These are phyloP conservation scores for Pisolithus orientalis DNA, from an alignment of 768 basidiomycete genomes.

Conservation along the genomic window DNA sequence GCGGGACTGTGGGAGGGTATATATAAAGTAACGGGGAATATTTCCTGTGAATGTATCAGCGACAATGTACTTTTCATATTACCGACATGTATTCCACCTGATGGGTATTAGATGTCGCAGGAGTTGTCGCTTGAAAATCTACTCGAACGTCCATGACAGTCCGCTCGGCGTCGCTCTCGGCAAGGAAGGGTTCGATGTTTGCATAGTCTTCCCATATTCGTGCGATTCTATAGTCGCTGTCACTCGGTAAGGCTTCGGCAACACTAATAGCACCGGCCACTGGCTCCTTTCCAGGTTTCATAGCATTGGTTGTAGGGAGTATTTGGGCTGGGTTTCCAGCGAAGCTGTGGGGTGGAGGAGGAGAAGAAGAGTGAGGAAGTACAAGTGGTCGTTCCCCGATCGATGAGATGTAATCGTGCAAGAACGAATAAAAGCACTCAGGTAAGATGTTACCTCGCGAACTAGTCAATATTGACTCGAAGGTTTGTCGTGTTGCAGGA, in stretches of 20 bases:
- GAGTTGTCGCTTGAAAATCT: slow-evolving; percentile 34
- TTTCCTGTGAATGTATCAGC: slow-evolving; percentile 40
- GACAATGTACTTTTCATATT: not conserved
- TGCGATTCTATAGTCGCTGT: slow-evolving; percentile 83
- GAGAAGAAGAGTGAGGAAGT: slow-evolving; percentile 35
- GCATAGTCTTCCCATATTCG: slow-evolving; percentile 85
- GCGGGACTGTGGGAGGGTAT: slow-evolving; percentile 44
- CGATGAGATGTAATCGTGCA: slow-evolving; percentile 83
- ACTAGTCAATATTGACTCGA: slow-evolving; percentile 69
- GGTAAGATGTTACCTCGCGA: slow-evolving; percentile 81
- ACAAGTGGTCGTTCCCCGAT: slow-evolving; percentile 60
- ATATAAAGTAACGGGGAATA: slow-evolving; percentile 71
- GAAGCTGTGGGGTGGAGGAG: slow-evolving; percentile 26
- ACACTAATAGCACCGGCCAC: slow-evolving; percentile 14
- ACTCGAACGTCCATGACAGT: slow-evolving; percentile 49
- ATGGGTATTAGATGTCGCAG: slow-evolving; percentile 48
- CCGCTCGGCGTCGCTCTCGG: slow-evolving; percentile 38
- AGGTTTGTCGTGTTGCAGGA: slow-evolving; percentile 69
- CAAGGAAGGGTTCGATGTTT: slow-evolving; percentile 67
- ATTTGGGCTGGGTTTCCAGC: slow-evolving; percentile 25
- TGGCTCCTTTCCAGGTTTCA: slow-evolving; percentile 16
- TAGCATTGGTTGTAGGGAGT: slow-evolving; percentile 29
- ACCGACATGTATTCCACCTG: slow-evolving; percentile 38
- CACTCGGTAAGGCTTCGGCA: slow-evolving; percentile 50
- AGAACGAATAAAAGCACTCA: slow-evolving; percentile 90